Conservation (phyloP, 2,329 filamentous ascomycete species). For the Thielaviopsis populi region DNA sequence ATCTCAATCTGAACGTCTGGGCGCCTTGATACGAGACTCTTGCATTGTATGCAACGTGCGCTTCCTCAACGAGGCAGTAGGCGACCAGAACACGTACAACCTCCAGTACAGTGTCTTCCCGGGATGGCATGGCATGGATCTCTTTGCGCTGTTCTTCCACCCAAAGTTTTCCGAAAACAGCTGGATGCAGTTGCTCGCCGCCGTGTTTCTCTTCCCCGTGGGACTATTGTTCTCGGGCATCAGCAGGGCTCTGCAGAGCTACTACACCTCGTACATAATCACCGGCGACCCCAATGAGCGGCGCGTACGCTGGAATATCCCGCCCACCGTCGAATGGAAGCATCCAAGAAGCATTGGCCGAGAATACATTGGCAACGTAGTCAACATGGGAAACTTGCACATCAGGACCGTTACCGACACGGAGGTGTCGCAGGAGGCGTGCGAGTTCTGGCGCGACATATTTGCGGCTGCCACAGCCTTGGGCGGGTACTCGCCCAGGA, state of each 20-base stretch:
- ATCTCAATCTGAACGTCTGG: slow-evolving; percentile 22
- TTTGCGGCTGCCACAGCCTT: slow-evolving; percentile 21
- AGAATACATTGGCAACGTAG: slow-evolving; percentile 22
- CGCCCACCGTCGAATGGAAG: slow-evolving; percentile 25
- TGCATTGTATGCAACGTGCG: slow-evolving; percentile 27
- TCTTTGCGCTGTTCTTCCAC: slow-evolving; percentile 29
- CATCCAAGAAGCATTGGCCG: slow-evolving; percentile 20
- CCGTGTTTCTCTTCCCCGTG: slow-evolving; percentile 22
- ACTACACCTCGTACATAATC: slow-evolving; percentile 28
- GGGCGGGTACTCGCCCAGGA: slow-evolving; percentile 23
- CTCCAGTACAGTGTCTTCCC: slow-evolving; percentile 30
- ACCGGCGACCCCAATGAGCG: slow-evolving; percentile 28
- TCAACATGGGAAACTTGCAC: slow-evolving; percentile 25
- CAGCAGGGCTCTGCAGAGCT: slow-evolving; percentile 27
- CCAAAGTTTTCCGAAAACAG: slow-evolving; percentile 21
- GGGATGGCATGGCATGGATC: slow-evolving; percentile 28
- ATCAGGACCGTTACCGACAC: slow-evolving; percentile 23
- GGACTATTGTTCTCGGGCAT: slow-evolving; percentile 24
- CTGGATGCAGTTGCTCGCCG: slow-evolving; percentile 20
- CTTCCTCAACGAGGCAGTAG: slow-evolving; percentile 26
- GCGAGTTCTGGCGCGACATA: slow-evolving; percentile 24
- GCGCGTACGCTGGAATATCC: slow-evolving; percentile 23
- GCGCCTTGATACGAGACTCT: slow-evolving; percentile 24
- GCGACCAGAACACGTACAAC: slow-evolving; percentile 24
- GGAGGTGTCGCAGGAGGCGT: slow-evolving; percentile 22